A percentile compares a stretch with the other conserved stretches of the same genome.
These are phyloP conservation scores for Auxenochlorella pyrenoidosa DNA, from an alignment of 139 green algal species.

Conservation along the genomic window DNA sequence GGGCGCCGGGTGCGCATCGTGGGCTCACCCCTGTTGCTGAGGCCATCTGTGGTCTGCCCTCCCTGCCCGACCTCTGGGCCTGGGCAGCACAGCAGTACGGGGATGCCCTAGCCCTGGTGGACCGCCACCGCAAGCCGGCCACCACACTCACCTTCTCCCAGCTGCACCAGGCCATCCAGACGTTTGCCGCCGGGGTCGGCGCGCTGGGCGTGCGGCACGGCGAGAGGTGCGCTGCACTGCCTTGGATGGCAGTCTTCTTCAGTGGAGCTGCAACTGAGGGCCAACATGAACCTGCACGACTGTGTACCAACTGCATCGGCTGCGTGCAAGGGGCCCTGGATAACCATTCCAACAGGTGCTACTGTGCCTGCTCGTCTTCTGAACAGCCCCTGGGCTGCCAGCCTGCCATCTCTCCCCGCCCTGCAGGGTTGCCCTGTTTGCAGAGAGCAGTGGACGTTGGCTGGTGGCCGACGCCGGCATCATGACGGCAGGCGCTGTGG, in stretches of 20 bases:
- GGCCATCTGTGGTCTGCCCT: not conserved
- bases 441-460: conserved; percentile 11
- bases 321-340: too few species aligned
- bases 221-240: not conserved
- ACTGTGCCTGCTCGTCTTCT: not conserved
- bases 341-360: too few species aligned
- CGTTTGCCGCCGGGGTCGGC: not conserved
- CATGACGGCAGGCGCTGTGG: not conserved
- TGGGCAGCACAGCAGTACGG: conserved; percentile 9
- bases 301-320: too few species aligned
- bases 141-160: not conserved
- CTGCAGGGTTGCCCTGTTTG: conserved; percentile 3
- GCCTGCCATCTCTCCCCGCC: not conserved
- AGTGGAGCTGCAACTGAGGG: too few species aligned
- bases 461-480: conserved; percentile 13
- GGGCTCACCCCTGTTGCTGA: too few species aligned
- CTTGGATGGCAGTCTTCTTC: too few species aligned
- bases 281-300: too few species aligned
- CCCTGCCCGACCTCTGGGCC: not conserved
- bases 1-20: too few species aligned
- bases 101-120: not conserved
- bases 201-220: not conserved
- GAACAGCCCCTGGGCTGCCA: too few species aligned
- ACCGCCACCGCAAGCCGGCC: not conserved
- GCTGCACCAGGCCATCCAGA: not conserved